These are phyloP conservation scores for Aspergillus avenaceus DNA, from an alignment of 495 filamentous ascomycete genomes.

Conservation along the genomic window DNA sequence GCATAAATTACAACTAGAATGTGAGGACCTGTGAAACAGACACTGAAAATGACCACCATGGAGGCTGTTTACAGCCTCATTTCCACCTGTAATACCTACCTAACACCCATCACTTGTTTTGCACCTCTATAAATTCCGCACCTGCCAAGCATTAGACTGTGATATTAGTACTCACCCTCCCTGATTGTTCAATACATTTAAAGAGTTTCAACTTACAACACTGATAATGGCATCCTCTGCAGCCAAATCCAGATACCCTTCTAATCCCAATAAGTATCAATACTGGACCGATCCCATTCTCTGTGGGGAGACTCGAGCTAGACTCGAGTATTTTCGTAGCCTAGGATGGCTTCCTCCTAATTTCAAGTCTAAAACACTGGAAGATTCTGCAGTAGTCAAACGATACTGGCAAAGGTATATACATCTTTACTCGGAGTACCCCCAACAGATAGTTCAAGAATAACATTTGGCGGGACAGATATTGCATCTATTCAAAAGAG, in stretches of 20 bases:
- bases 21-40: too few relatives aligned
- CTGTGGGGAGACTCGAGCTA: conserved; percentile 25
- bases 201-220: too few relatives aligned
- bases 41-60: too few relatives aligned
- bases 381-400: conserved; percentile 23
- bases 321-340: conserved; percentile 24
- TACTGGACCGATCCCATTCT: conserved; percentile 31
- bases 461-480: conserved; percentile 19
- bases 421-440: background rate
- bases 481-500: conserved; percentile 24
- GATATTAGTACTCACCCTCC: too few relatives aligned
- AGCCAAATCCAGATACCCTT: background rate
- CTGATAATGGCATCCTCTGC: conserved; percentile 8
- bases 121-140: too few relatives aligned
- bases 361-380: conserved; percentile 24
- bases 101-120: too few relatives aligned
- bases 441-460: background rate
- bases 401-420: conserved; percentile 26
- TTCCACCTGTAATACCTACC: too few relatives aligned
- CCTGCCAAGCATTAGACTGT: too few relatives aligned
- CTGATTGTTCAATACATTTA: too few relatives aligned
- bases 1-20: too few relatives aligned
- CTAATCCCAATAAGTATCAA: conserved; percentile 17
- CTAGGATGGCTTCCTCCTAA: conserved; percentile 28
- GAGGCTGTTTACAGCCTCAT: too few relatives aligned